Evolutionary conservation across 1,139 yeast species (phyloP), one percentile per base, ranked within the genome.

Genomic region (Wickerhamomyces sp.): DNA sequence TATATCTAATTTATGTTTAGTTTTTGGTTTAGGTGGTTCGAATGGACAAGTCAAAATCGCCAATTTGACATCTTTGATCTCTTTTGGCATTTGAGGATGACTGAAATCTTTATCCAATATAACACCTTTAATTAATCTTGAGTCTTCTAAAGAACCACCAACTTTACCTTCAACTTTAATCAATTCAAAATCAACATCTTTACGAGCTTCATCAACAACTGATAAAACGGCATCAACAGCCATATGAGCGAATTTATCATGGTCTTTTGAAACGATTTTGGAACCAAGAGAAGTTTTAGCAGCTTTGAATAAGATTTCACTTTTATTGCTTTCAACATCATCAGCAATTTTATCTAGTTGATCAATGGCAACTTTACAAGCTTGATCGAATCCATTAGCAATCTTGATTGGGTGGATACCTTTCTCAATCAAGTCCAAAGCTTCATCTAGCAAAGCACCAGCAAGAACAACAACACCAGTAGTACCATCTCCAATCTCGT

Each of bases 1-100:
- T 53, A 94, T 93, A 64, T 93, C 97, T 61, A 93, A 76, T 75
- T 93, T 93, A 71, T 94, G 99, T 69, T 93, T 93, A 23, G 99
- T 94, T 72, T 93, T 94, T 57, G 99, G 99, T 70, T 93, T 93
- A 58, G 99, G 99, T 38, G 99, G 99, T 72, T 93, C 99, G 64
- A 93, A 93, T 58, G 99, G 98, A 71, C 98, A 91, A 2, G 99
- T 93, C 64, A 93, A 76, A 55, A 93, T 91, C 43, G 99, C 99
- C 54, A 94, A 76, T 65, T 85, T 88, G 54, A 91, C 95, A 66
- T 91, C 86, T 49, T 77, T 74, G 40, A 93, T 77, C 45, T 68
- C 68, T 62, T 87, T 88, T 41, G 96, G 93, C 99, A 94, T 94
- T 68, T 94, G 99, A 8, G 98, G 97, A 67, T 94, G 99, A 6